phyloP scores from a whole-genome alignment of 108 stramenopile species.

The Epithemia pelagica region DNA sequence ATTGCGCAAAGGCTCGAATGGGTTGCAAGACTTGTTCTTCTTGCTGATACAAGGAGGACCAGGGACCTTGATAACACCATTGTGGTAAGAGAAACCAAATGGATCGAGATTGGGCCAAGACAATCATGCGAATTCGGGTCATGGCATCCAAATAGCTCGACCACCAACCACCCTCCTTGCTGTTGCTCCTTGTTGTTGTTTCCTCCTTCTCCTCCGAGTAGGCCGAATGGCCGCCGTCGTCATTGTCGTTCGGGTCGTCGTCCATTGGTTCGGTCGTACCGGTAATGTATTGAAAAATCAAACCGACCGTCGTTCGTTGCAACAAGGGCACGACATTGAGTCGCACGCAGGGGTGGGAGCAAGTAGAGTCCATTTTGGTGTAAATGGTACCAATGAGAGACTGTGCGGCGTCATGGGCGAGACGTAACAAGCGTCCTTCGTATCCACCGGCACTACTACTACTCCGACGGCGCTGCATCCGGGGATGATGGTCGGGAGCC shows the following conservation, averaged over 20 bases:
- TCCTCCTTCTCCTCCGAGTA: neutral
- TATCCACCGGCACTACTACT: neutral
- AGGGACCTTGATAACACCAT: slow-evolving; percentile 71
- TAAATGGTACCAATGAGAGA: slow-evolving; percentile 22
- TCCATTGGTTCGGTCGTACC: neutral
- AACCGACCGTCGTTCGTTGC: slow-evolving; percentile 63
- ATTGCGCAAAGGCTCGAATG: slow-evolving; percentile 67
- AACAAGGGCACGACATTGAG: slow-evolving; percentile 67
- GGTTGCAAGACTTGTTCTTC: slow-evolving; percentile 75
- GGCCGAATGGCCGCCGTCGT: neutral
- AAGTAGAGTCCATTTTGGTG: neutral
- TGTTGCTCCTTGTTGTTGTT: neutral
- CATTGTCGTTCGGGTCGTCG: slow-evolving; percentile 1
- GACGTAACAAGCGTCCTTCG: slow-evolving; percentile 31
- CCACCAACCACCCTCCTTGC: neutral
- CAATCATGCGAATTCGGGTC: slow-evolving; percentile 85
- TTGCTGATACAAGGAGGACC: slow-evolving; percentile 70
- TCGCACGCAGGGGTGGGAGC: neutral
- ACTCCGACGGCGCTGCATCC: neutral
- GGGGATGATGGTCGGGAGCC: neutral
- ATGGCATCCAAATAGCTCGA: slow-evolving; percentile 63
- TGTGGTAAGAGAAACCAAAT: slow-evolving; percentile 84
- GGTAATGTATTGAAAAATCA: slow-evolving; percentile 79
- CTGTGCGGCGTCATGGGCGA: slow-evolving; percentile 60
- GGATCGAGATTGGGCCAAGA: slow-evolving; percentile 86